Evolutionary conservation across 75 land plant genomes (phyloP).

Genomic region (Adiantum capillusveneris): DNA sequence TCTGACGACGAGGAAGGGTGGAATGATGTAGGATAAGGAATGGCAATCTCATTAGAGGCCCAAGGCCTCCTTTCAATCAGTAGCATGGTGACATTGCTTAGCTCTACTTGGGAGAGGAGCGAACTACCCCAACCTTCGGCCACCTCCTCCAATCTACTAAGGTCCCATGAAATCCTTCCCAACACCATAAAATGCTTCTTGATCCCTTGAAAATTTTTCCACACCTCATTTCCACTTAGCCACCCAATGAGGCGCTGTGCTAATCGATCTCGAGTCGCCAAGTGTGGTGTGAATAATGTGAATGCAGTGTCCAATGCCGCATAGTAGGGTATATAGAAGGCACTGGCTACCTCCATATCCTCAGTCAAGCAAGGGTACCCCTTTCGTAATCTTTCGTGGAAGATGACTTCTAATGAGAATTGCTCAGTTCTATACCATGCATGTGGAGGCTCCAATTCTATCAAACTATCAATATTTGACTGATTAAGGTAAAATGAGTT

Average conservation of each 20-base stretch:
- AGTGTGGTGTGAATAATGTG: conserved; percentile 1
- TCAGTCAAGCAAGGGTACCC: conserved; percentile 23
- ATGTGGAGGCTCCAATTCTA: conserved; percentile 10
- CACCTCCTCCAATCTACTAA: conserved; percentile 1
- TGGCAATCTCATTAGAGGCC: conserved; percentile 5
- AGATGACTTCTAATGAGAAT: conserved; percentile 15
- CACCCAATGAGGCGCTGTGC: conserved; percentile 16
- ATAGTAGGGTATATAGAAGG: conserved; percentile 32
- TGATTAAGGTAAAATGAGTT: background rate
- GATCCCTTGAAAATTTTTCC: background rate
- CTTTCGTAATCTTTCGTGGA: conserved; percentile 17
- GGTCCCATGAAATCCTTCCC: conserved; percentile 25
- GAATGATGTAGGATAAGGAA: conserved; percentile 30
- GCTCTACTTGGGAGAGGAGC: conserved; percentile 6
- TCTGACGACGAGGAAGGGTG: conserved; percentile 22
- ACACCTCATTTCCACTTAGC: conserved; percentile 8
- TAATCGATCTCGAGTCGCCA: conserved; percentile 20
- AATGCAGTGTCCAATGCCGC: conserved; percentile 21
- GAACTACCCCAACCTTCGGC: conserved; percentile 16
- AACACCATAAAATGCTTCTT: conserved; percentile 18
- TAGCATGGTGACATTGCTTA: conserved; percentile 16
- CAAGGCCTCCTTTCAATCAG: conserved; percentile 18
- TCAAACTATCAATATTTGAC: background rate
- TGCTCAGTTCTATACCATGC: conserved; percentile 55
- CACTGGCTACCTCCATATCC: conserved; percentile 10